A percentile compares a stretch with the other conserved stretches of the same genome.
These are phyloP conservation scores for Bothriochloa decipiens DNA, from an alignment of 176 grass and related monocot species.

Conservation along the genomic window DNA sequence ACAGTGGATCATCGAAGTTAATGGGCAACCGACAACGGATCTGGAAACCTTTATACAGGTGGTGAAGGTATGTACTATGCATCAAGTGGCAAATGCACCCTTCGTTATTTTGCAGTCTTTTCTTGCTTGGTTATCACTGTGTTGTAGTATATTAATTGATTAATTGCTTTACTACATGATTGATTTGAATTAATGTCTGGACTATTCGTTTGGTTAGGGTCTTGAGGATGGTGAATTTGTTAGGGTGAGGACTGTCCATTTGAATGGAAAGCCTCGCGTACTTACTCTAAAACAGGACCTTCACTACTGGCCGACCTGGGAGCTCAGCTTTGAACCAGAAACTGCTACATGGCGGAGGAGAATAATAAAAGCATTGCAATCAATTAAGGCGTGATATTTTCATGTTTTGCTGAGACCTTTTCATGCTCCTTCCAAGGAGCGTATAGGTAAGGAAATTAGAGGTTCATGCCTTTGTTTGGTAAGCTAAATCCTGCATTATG, in stretches of 20 bases:
- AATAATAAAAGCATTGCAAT: slow-evolving; percentile 80
- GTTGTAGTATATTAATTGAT: background rate
- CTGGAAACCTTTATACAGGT: slow-evolving; percentile 88
- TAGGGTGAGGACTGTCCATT: slow-evolving; percentile 87
- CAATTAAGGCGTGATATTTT: slow-evolving; percentile 35
- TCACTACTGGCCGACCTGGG: slow-evolving; percentile 99
- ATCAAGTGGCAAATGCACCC: slow-evolving; percentile 12
- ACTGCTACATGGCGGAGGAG: slow-evolving; percentile 80
- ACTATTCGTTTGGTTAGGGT: slow-evolving; percentile 50
- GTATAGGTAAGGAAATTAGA: slow-evolving; percentile 28
- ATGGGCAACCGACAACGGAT: slow-evolving; percentile 82
- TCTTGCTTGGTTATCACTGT: slow-evolving; percentile 15
- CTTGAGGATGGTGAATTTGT: slow-evolving; percentile 93
- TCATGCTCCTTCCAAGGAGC: background rate
- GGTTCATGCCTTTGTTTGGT: background rate
- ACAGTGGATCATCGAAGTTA: slow-evolving; percentile 98
- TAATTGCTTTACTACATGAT: background rate
- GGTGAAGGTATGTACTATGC: slow-evolving; percentile 61
- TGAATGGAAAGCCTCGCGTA: slow-evolving; percentile 95
- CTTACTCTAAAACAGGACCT: slow-evolving; percentile 94
- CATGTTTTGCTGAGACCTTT: slow-evolving; percentile 16
- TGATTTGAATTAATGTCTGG: slow-evolving; percentile 29
- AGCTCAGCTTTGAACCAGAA: slow-evolving; percentile 88
- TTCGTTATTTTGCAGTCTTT: background rate
- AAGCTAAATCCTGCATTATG: slow-evolving; percentile 2